phyloP scores from a whole-genome alignment of 2,329 filamentous ascomycete genomes.

The Dactylellina haptotyla region DNA sequence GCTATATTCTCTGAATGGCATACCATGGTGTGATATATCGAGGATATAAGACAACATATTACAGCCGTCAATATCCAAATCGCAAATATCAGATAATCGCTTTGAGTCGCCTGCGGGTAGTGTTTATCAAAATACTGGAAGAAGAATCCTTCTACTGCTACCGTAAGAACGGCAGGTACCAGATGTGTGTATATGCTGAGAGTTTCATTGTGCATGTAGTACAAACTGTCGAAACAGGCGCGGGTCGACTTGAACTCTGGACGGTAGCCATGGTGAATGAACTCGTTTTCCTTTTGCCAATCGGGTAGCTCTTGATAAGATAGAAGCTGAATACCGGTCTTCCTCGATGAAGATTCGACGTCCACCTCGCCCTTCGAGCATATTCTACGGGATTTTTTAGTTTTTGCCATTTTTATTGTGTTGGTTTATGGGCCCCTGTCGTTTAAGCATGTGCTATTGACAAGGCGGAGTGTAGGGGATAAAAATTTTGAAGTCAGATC shows the following conservation, averaged over 20 bases:
- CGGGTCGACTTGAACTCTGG: constrained; percentile 61
- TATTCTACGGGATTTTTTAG: too few species aligned
- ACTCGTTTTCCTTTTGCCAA: constrained; percentile 64
- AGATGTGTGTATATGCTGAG: constrained; percentile 65
- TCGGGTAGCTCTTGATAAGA: constrained; percentile 61
- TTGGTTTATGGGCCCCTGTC: too few species aligned
- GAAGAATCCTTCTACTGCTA: constrained; percentile 59
- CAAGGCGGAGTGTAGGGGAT: too few species aligned
- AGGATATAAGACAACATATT: constrained; percentile 61
- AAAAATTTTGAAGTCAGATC: too few species aligned
- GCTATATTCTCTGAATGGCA: constrained; percentile 61
- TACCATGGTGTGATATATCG: constrained; percentile 62
- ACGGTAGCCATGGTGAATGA: constrained; percentile 64
- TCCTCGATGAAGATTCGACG: too few species aligned
- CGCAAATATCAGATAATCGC: constrained; percentile 62
- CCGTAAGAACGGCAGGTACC: constrained; percentile 62
- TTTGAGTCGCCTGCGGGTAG: constrained; percentile 60
- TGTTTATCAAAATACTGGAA: constrained; percentile 56
- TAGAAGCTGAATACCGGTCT: constrained; percentile 56
- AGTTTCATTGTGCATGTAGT: constrained; percentile 64
- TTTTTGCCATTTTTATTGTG: too few species aligned
- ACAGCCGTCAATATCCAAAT: constrained; percentile 61
- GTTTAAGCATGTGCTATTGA: too few species aligned
- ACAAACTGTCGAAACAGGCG: constrained; percentile 62
- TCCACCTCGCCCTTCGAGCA: too few species aligned